Percentiles rank a stretch among this genome's conserved stretches.
These are phyloP conservation scores for Gnomoniopsis sp. DNA, from an alignment of 2,329 filamentous ascomycete species.

Conservation along the genomic window DNA sequence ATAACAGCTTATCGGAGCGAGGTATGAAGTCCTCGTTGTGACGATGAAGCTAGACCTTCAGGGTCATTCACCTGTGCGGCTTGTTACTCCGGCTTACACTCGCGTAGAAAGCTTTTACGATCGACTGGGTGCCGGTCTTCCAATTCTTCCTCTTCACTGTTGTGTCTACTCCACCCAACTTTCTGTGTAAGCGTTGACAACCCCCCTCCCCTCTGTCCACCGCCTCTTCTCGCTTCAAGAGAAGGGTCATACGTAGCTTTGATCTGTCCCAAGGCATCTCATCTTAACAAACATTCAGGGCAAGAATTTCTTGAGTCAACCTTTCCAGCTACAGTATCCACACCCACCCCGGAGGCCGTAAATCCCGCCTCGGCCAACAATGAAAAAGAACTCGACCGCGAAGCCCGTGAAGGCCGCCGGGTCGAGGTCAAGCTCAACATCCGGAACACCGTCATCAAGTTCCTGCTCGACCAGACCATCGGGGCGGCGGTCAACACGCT, in stretches of 20 bases:
- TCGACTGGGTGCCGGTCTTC: constrained; percentile 67
- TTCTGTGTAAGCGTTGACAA: constrained; percentile 56
- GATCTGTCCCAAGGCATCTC: background rate
- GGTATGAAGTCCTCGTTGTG: constrained; percentile 38
- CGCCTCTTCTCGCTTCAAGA: no score
- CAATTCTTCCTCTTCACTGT: constrained; percentile 75
- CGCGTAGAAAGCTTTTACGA: constrained; percentile 51
- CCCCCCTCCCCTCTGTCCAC: background rate
- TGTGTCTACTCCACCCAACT: constrained; percentile 76
- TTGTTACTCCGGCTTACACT: background rate
- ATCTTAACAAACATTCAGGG: constrained; percentile 35
- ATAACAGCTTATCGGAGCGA: constrained; percentile 60
- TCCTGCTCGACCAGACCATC: constrained; percentile 65
- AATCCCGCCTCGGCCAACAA: constrained; percentile 35
- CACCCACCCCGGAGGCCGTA: constrained; percentile 37
- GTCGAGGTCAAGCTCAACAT: constrained; percentile 53
- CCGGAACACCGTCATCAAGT: constrained; percentile 64
- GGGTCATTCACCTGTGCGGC: background rate
- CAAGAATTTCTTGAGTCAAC: constrained; percentile 72
- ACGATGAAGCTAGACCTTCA: background rate
- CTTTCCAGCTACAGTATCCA: constrained; percentile 63
- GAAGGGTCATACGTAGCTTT: background rate
- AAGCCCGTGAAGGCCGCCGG: constrained; percentile 34
- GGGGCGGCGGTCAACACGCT: constrained; percentile 64
- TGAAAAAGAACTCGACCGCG: constrained; percentile 46